Percentiles rank a stretch among this genome's conserved stretches.
Conservation (phyloP, 1,284 basidiomycete genomes). For the Ustilago vetiveriae region DNA sequence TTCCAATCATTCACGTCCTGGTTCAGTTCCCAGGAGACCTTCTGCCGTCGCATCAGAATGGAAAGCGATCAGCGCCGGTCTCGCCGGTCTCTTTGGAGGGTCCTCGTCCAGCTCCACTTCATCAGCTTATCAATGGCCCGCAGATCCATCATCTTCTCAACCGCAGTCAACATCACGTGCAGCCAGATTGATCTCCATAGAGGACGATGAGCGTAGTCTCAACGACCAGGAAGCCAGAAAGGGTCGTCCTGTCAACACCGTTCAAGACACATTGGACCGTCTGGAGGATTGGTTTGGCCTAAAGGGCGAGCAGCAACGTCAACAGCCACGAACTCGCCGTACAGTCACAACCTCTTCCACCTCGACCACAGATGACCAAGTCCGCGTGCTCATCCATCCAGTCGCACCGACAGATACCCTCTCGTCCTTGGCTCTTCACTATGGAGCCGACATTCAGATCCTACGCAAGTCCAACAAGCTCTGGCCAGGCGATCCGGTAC, state of each 20-base stretch:
- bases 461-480: constrained; percentile 62
- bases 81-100: constrained; percentile 39
- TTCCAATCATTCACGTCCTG: constrained; percentile 8
- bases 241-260: constrained; percentile 13
- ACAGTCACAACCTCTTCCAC: background rate
- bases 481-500: constrained; percentile 64
- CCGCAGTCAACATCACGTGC: constrained; percentile 9
- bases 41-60: constrained; percentile 42
- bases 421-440: constrained; percentile 57
- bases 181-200: background rate
- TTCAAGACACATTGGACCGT: constrained; percentile 52
- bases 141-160: constrained; percentile 26
- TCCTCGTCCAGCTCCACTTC: constrained; percentile 6
- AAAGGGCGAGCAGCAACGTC: constrained; percentile 15
- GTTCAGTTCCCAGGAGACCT: constrained; percentile 9
- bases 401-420: constrained; percentile 58
- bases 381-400: constrained; percentile 61
- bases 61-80: constrained; percentile 40
- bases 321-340: background rate
- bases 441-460: constrained; percentile 59
- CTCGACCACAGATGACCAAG: constrained; percentile 2
- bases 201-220: constrained; percentile 2
- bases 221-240: constrained; percentile 20
- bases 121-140: constrained; percentile 35
- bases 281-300: constrained; percentile 61